phyloP scores from a whole-genome alignment of 169 alveolate species.

The Plasmodium gallinaceum region DNA sequence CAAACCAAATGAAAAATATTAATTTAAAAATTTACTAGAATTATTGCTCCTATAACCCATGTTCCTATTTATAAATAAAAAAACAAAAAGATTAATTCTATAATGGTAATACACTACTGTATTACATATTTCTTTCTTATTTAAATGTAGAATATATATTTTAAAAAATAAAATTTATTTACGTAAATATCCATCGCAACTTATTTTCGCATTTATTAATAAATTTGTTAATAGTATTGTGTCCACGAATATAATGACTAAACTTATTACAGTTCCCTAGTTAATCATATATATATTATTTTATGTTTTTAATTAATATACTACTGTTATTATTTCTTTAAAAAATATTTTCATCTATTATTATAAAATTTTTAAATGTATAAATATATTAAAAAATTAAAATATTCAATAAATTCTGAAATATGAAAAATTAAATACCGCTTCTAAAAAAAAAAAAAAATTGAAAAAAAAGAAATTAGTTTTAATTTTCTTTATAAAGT shows the following conservation, averaged over 20 bases:
- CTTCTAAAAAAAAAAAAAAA: conserved; percentile 24
- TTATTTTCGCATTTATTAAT: conserved; percentile 26
- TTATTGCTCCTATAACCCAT: conserved; percentile 72
- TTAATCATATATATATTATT: conserved; percentile 20
- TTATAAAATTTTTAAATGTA: not conserved
- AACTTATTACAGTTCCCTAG: conserved; percentile 41
- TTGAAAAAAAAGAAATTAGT: not conserved
- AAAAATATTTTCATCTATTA: not conserved
- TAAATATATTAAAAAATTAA: not conserved
- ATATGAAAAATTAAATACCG: conserved; percentile 34
- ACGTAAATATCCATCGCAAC: conserved; percentile 74
- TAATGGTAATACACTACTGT: too few species aligned
- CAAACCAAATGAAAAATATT: not conserved
- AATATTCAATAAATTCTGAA: not conserved
- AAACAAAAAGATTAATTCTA: not conserved
- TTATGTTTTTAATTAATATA: conserved; percentile 4
- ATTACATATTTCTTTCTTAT: too few species aligned
- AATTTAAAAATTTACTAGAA: conserved; percentile 40
- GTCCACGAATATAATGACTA: conserved; percentile 44
- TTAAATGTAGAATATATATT: too few species aligned
- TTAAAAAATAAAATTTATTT: not conserved
- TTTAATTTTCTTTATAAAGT: not conserved
- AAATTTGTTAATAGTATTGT: conserved; percentile 38
- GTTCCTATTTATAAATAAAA: conserved; percentile 21
- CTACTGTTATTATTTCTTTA: not conserved